Percentiles rank a stretch among this genome's conserved stretches.
Conservation (phyloP, 495 filamentous ascomycete species). For the Clavariopsis aquatica region DNA sequence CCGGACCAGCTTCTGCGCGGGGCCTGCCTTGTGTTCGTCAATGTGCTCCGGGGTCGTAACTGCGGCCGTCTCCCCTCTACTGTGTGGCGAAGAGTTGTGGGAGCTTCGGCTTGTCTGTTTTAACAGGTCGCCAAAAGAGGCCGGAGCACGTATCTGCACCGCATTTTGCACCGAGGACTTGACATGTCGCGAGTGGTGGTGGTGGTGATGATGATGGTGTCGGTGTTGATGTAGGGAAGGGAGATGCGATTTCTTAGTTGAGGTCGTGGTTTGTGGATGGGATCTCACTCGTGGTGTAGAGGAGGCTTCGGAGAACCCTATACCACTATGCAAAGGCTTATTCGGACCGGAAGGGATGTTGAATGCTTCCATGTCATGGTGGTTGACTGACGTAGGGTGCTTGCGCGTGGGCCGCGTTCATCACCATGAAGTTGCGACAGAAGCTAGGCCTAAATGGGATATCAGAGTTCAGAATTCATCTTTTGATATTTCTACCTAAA, state of each 20-base stretch:
- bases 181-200: constrained; percentile 18
- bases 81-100: constrained; percentile 13
- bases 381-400: neutral
- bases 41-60: neutral
- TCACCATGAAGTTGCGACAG: neutral
- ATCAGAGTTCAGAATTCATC: neutral
- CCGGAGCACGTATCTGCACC: constrained; percentile 27
- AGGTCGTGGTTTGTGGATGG: constrained; percentile 9
- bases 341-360: neutral
- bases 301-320: constrained; percentile 16
- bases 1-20: constrained; percentile 42
- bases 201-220: constrained; percentile 29
- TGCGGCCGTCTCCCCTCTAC: constrained; percentile 19
- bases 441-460: neutral
- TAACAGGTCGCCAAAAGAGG: constrained; percentile 32
- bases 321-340: constrained; percentile 8
- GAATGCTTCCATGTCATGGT: constrained; percentile 35
- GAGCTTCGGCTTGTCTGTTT: constrained; percentile 30
- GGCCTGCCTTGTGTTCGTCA: neutral
- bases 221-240: constrained; percentile 24
- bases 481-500: neutral
- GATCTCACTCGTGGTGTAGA: constrained; percentile 28
- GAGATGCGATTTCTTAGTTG: constrained; percentile 27
- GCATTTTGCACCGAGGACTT: constrained; percentile 31
- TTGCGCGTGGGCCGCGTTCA: neutral